phyloP scores from a whole-genome alignment of 305 asterid species.

The Caryopteris hybrid region DNA sequence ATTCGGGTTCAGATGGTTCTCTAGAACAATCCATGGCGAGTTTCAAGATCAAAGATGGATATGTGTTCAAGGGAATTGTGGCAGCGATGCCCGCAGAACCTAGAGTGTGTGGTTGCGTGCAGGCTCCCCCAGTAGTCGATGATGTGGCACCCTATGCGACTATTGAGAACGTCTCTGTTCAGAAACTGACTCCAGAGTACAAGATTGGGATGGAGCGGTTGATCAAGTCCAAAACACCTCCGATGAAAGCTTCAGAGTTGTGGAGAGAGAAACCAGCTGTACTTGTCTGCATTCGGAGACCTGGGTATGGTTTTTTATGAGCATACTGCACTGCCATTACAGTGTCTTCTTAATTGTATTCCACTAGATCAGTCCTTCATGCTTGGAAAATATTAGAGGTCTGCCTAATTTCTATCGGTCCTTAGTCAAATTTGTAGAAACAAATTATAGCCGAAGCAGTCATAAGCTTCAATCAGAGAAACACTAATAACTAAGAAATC shows the following conservation, averaged over 20 bases:
- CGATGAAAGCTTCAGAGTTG: conserved; percentile 70
- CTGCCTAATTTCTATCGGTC: too few relatives aligned
- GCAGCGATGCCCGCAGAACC: conserved; percentile 75
- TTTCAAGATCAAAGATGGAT: conserved; percentile 63
- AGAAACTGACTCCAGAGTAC: conserved; percentile 69
- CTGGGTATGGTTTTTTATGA: conserved; percentile 52
- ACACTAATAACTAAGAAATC: too few relatives aligned
- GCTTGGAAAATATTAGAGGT: too few relatives aligned
- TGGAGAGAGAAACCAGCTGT: conserved; percentile 79
- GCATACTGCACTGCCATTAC: not conserved
- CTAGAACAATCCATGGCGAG: conserved; percentile 66
- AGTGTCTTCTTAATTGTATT: not conserved
- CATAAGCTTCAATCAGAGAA: too few relatives aligned
- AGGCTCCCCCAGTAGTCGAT: conserved; percentile 57
- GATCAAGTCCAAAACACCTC: conserved; percentile 64
- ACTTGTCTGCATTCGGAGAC: conserved; percentile 83
- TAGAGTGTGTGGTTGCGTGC: conserved; percentile 78
- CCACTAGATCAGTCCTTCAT: not conserved
- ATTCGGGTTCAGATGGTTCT: conserved; percentile 28
- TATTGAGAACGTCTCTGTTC: conserved; percentile 62
- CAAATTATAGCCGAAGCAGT: too few relatives aligned
- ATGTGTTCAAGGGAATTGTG: conserved; percentile 69
- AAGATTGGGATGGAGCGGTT: conserved; percentile 68
- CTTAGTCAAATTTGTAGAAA: too few relatives aligned
- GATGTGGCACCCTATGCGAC: conserved; percentile 63